A percentile compares a stretch with the other conserved stretches of the same genome.
phyloP scores from a whole-genome alignment of 1,284 basidiomycete genomes.

The Amylostereum areolatum region DNA sequence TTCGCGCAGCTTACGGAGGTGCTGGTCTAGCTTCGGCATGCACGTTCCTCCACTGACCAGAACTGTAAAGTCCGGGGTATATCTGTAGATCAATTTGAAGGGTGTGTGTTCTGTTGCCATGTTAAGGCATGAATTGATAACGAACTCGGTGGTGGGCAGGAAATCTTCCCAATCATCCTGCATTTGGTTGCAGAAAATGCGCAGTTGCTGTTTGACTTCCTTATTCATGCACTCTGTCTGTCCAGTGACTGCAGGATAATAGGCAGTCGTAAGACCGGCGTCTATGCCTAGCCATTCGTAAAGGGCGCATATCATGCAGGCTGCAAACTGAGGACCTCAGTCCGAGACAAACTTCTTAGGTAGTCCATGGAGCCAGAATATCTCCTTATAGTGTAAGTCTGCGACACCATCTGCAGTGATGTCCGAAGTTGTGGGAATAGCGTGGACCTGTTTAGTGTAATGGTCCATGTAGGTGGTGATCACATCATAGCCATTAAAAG shows the following conservation, averaged over 20 bases:
- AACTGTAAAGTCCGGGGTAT: too few species aligned
- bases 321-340: not conserved
- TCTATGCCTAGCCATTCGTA: not conserved
- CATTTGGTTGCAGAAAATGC: not conserved
- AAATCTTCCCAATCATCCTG: too few species aligned
- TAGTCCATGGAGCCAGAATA: not conserved
- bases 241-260: not conserved
- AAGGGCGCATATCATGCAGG: not conserved
- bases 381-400: not conserved
- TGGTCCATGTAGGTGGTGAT: too few species aligned
- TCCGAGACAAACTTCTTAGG: not conserved
- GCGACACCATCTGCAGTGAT: not conserved
- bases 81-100: too few species aligned
- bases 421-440: not conserved
- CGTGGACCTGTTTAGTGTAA: not conserved
- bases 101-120: too few species aligned
- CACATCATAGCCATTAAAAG: too few species aligned
- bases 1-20: too few species aligned
- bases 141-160: too few species aligned
- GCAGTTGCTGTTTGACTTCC: not conserved
- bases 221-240: not conserved
- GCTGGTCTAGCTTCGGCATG: too few species aligned
- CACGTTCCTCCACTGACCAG: too few species aligned
- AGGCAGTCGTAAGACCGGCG: not conserved
- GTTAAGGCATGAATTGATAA: too few species aligned